Evolutionary conservation across 352 stramenopile genomes (phyloP), one percentile per base, ranked within the genome.

Genomic region (Phytophthora lateralis): DNA sequence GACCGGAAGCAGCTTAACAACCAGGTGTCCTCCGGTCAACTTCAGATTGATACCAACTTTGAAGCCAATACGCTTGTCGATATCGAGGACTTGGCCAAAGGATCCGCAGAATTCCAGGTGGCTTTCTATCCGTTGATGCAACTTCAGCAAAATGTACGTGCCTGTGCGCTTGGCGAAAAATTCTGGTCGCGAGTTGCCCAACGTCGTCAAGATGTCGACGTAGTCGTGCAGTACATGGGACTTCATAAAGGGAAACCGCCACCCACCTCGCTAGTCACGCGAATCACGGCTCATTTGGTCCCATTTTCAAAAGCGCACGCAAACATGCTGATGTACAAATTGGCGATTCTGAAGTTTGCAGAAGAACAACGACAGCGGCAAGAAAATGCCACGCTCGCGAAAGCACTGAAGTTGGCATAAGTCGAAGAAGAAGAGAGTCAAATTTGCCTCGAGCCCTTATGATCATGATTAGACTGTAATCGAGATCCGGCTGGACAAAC

Each of bases 41-140:
- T 30, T 47, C 32, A 34, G 7, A 34, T 24, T 10, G 38, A 18
- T 32, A 61, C 60, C 6, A 46, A 66, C 39, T 51, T 51, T 37
- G 65, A 68, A 39, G 73, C 46, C 43, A 78, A 70, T 34, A 60
- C 39, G 15, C 54, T 91, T 17, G 61, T 91, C 6, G 82, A 91
- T 35, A 71, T 78, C 21, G 60, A 84, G 26, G 78, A 87, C 47
- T 53, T 91, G 12, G 67, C 73, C 15, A 82, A 86, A 51, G 73
- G 76, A 10, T 82, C 63, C 29, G 32, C 66, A 14, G 71, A 87
- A 37, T 91, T 88, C 46, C 79, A 82, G 35, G 63, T 78, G 0
- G 82, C 79, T 8, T 89, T 91, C 57, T 91, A 83, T 50, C 82
- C 82, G 8, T 76, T 91, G 29, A 15, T 85, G 34, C 78, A 91